Evolutionary conservation across 192 early-diverging fungal genomes (phyloP).

Genomic region (Rhizophagus prolifer): DNA sequence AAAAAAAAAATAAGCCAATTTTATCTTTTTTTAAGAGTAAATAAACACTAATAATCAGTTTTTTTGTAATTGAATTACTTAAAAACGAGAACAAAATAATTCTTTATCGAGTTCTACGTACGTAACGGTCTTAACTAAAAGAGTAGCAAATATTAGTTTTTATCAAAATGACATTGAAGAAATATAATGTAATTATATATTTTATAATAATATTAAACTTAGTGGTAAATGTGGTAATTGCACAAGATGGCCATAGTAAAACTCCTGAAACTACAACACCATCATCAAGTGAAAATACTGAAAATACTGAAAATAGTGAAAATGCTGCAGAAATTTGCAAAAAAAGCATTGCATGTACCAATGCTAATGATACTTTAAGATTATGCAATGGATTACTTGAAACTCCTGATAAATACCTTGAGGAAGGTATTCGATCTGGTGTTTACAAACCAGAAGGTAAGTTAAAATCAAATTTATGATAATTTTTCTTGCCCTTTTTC

Average conservation of each 20-base stretch:
- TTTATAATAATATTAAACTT: neutral
- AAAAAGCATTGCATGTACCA: neutral
- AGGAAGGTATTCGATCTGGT: neutral
- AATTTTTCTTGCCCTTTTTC: neutral
- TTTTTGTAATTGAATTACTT: no score
- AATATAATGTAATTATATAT: neutral
- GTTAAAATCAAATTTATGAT: neutral
- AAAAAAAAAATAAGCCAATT: no score
- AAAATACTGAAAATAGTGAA: neutral
- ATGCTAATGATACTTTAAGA: neutral
- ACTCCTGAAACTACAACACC: neutral
- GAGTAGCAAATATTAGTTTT: no score
- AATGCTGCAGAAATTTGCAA: neutral
- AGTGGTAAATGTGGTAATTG: neutral
- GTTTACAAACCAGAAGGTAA: neutral
- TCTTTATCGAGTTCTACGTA: no score
- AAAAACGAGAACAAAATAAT: no score
- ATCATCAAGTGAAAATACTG: neutral
- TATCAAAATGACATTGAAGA: neutral
- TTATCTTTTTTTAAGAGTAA: no score
- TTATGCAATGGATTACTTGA: neutral
- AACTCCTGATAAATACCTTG: neutral
- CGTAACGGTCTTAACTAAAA: no score
- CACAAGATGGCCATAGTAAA: neutral
- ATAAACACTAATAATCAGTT: no score